Evolutionary conservation across 1,284 basidiomycete genomes (phyloP).

Genomic region (Apiotrichum siamense): DNA sequence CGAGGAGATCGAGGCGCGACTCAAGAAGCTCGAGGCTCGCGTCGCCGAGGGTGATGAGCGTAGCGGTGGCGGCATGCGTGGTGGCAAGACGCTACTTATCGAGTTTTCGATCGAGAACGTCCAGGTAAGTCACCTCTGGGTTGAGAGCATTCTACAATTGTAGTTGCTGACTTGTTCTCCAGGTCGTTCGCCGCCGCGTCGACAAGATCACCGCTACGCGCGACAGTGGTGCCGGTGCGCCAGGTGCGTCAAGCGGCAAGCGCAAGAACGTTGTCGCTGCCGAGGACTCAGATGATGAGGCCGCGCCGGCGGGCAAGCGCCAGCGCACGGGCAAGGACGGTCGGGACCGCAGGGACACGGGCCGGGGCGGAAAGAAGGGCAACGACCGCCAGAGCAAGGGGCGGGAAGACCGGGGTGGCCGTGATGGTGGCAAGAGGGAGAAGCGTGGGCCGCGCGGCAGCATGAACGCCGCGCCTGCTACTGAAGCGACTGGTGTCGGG

Average conservation of each 20-base stretch:
- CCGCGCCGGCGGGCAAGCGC: constrained; percentile 2
- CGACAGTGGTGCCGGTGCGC: not conserved
- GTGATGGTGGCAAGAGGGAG: constrained; percentile 1
- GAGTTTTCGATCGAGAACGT: constrained; percentile 93
- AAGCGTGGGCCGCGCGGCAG: too few species aligned
- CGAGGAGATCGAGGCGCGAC: constrained; percentile 43
- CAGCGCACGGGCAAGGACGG: constrained; percentile 1
- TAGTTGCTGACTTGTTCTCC: not conserved
- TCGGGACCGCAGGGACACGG: not conserved
- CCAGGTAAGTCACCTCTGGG: constrained; percentile 59
- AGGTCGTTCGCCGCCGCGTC: constrained; percentile 45
- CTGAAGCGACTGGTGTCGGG: not conserved
- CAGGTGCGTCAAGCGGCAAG: constrained; percentile 15
- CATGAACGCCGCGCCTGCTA: not conserved
- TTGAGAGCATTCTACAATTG: not conserved
- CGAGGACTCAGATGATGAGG: constrained; percentile 32
- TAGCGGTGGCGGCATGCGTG: constrained; percentile 41
- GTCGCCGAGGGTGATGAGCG: constrained; percentile 37
- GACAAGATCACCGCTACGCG: constrained; percentile 33
- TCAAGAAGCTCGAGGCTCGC: constrained; percentile 48
- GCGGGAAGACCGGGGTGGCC: not conserved
- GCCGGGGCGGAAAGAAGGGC: constrained; percentile 6
- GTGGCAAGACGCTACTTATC: constrained; percentile 65
- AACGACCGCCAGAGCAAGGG: constrained; percentile 4
- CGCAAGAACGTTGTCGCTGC: constrained; percentile 13